Evolutionary conservation across 352 stramenopile genomes (phyloP), one percentile per base, ranked within the genome.

Genomic region (Peronosclerospora sorghi): DNA sequence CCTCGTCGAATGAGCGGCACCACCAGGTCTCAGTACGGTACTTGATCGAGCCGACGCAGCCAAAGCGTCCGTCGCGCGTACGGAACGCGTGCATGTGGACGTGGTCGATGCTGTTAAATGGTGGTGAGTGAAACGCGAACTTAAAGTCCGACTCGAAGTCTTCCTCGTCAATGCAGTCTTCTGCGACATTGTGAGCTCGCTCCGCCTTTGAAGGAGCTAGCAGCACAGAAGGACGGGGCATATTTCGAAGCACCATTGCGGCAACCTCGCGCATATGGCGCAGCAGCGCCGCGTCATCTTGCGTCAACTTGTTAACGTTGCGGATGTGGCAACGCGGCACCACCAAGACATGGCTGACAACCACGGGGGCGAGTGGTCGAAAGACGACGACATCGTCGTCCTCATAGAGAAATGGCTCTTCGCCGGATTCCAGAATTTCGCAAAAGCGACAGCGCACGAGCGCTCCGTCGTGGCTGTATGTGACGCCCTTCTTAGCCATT

Each of bases 61-160:
- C 69, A 29, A 84, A 76, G 27, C 73, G 65, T 18, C 67, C 58
- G 32, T 76, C 51, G 12, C 73, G 65, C 32, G 59, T 72, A 12
- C 68, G 70, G 44, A 93, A 90, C 13, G 76, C 77, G 57, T 93
- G 80, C 77, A 93, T 90, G 68, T 93, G 80, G 29, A 93, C 75
- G 55, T 93, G 80, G 55, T 93, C 80, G 52, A 93, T 93, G 53
- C 74, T 88, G 65, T 93, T 93, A 56, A 93, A 93, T 13, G 80
- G 80, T 8, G 80, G 80, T 15, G 68, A 78, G 54, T 92, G 80
- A 54, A 92, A 92, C 1, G 80, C 76, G 13, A 85, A 83, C 45
- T 84, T 86, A 37, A 62, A 85, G 35, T 79, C 60, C 18, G 56
- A 49, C 30, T 62, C 56, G n/a, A 43, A 51, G 23, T 73, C 51